Conservation (phyloP, 129 eudicot genomes). For the Saussurea involucrata region DNA sequence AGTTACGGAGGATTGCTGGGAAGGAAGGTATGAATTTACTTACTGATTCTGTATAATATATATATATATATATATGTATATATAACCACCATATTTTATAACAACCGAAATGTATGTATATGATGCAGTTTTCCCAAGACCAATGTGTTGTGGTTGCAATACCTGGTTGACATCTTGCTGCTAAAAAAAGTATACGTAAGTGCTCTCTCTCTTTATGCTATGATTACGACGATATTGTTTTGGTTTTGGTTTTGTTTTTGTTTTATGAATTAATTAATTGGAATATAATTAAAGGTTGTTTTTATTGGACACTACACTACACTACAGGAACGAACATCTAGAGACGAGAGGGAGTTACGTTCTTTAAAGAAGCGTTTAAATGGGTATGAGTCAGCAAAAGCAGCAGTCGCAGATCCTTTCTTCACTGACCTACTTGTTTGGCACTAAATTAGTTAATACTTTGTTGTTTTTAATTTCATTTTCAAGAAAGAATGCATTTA, state of each 20-base stretch:
- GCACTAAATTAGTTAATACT: too few relatives aligned
- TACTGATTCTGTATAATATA: not conserved
- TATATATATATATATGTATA: too few relatives aligned
- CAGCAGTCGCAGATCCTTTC: slow-evolving; percentile 66
- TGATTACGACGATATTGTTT: too few relatives aligned
- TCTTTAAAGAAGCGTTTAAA: slow-evolving; percentile 78
- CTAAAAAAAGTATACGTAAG: slow-evolving; percentile 83
- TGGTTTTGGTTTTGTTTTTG: too few relatives aligned
- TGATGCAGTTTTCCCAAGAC: slow-evolving; percentile 88
- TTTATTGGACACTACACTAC: too few relatives aligned
- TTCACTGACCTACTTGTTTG: slow-evolving; percentile 45
- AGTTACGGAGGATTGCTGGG: slow-evolving; percentile 83
- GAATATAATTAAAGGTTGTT: not conserved
- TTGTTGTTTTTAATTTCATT: not conserved
- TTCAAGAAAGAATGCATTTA: not conserved
- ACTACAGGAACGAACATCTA: slow-evolving; percentile 78
- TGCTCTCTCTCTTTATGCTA: not conserved
- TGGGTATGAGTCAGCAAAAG: slow-evolving; percentile 64
- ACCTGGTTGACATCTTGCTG: slow-evolving; percentile 84
- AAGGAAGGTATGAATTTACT: slow-evolving; percentile 61
- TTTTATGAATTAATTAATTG: not conserved
- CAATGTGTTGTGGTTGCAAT: slow-evolving; percentile 90
- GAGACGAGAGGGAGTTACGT: slow-evolving; percentile 73
- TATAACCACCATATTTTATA: not conserved
- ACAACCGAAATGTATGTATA: not conserved